Percentiles rank a stretch among this genome's conserved stretches.
These are phyloP conservation scores for Primulina huaijiensis DNA, from an alignment of 257 asterid species.

Conservation along the genomic window DNA sequence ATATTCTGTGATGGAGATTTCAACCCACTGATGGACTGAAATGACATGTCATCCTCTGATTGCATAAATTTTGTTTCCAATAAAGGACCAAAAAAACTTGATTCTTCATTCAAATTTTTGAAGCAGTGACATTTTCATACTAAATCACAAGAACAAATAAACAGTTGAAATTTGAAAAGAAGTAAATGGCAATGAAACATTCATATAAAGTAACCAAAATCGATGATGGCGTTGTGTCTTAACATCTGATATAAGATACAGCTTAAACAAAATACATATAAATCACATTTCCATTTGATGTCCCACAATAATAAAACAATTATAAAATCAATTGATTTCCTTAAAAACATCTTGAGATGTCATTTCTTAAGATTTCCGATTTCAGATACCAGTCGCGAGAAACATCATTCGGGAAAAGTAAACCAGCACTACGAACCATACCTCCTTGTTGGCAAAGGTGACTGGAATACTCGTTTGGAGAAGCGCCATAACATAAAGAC, in stretches of 20 bases:
- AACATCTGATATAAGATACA: not conserved
- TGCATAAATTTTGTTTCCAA: not conserved
- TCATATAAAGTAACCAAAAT: not conserved
- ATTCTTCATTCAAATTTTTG: not conserved
- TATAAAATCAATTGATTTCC: not conserved
- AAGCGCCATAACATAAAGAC: slow-evolving; percentile 52
- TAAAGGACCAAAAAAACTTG: not conserved
- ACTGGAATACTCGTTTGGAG: slow-evolving; percentile 31
- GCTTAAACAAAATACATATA: slow-evolving; percentile 2
- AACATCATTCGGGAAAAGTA: slow-evolving; percentile 4
- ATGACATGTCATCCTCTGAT: not conserved
- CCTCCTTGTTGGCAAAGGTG: slow-evolving; percentile 42
- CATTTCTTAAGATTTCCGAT: slow-evolving; percentile 1
- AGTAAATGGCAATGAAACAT: not conserved
- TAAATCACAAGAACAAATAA: not conserved
- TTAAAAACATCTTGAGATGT: slow-evolving; percentile 1
- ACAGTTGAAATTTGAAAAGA: not conserved
- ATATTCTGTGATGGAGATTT: not conserved
- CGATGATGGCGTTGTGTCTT: not conserved
- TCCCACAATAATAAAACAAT: not conserved
- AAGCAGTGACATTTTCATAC: slow-evolving; percentile 1
- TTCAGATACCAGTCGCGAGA: not conserved
- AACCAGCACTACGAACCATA: slow-evolving; percentile 27
- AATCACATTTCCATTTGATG: not conserved
- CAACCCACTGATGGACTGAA: not conserved